Evolutionary conservation across 1,284 basidiomycete species (phyloP).

Genomic region (Trichosporon inkin): DNA sequence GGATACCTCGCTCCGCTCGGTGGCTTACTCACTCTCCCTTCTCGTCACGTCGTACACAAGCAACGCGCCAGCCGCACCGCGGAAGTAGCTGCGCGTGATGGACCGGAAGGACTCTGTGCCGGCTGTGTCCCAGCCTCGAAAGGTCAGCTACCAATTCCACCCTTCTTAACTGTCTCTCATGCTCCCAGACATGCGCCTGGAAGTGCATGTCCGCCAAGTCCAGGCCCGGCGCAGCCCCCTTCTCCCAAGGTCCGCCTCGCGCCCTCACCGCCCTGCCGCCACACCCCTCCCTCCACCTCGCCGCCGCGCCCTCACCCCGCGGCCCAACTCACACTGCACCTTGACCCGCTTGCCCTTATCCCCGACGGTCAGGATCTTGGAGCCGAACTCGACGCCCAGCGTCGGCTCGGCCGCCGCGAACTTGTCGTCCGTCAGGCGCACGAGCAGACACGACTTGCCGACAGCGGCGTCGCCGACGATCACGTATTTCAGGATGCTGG

Average conservation of each 20-base stretch:
- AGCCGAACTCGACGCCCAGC: conserved; percentile 46
- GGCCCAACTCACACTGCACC: conserved; percentile 44
- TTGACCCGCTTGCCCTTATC: conserved; percentile 43
- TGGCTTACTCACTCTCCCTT: conserved; percentile 48
- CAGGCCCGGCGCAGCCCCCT: no score
- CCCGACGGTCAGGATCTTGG: conserved; percentile 36
- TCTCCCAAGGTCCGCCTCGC: no score
- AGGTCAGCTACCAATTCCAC: background rate
- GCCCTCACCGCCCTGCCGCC: background rate
- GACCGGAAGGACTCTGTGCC: conserved; percentile 51
- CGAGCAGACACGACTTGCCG: conserved; percentile 43
- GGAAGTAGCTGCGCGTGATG: conserved; percentile 92
- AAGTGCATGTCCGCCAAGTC: no score
- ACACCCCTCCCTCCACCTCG: background rate
- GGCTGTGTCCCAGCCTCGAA: conserved; percentile 49
- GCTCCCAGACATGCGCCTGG: no score
- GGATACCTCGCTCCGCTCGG: background rate
- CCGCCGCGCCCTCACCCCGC: background rate
- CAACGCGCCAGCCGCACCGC: conserved; percentile 86
- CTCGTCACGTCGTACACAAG: conserved; percentile 94
- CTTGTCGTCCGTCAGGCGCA: conserved; percentile 44
- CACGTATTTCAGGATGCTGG: conserved; percentile 48
- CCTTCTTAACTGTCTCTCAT: no score
- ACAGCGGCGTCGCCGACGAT: conserved; percentile 45
- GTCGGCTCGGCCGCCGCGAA: conserved; percentile 41